A percentile compares a stretch with the other conserved stretches of the same genome.
Conservation (phyloP, 805 yeast genomes). For the Yarrowia hollandica region DNA sequence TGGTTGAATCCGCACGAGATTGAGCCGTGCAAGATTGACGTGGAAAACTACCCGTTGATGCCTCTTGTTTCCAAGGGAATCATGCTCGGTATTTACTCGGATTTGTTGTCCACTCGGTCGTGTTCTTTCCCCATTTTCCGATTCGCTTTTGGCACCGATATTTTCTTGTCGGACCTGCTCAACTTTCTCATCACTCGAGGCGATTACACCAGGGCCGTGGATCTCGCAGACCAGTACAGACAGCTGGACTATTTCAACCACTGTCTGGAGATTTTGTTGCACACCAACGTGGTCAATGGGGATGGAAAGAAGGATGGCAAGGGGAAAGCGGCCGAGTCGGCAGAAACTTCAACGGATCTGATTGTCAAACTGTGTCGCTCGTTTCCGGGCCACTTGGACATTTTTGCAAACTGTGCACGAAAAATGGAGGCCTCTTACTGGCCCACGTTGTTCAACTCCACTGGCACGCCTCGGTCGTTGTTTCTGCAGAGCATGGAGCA, state of each 20-base stretch:
- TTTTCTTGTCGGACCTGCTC: slow-evolving; percentile 41
- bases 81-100: slow-evolving; percentile 53
- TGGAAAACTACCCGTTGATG: slow-evolving; percentile 55
- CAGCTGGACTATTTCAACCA: slow-evolving; percentile 46
- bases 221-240: slow-evolving; percentile 38
- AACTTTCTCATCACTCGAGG: slow-evolving; percentile 37
- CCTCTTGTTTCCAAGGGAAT: slow-evolving; percentile 50
- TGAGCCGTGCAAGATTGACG: slow-evolving; percentile 25
- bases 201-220: slow-evolving; percentile 33
- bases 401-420: slow-evolving; percentile 52
- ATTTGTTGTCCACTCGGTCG: slow-evolving; percentile 42
- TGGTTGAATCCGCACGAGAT: slow-evolving; percentile 34
- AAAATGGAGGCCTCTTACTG: slow-evolving; percentile 60
- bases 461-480: slow-evolving; percentile 42
- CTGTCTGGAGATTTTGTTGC: slow-evolving; percentile 45
- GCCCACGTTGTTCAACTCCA: slow-evolving; percentile 45
- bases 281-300: slow-evolving; percentile 33
- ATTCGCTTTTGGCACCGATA: slow-evolving; percentile 39
- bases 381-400: slow-evolving; percentile 44
- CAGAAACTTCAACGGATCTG: slow-evolving; percentile 30
- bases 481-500: slow-evolving; percentile 42
- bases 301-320: slow-evolving; percentile 2
- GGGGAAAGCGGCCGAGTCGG: not conserved
- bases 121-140: slow-evolving; percentile 41
- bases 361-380: slow-evolving; percentile 39